A percentile compares a stretch with the other conserved stretches of the same genome.
phyloP scores from a whole-genome alignment of 192 early-diverging fungal genomes.

The Coemansia sp. region DNA sequence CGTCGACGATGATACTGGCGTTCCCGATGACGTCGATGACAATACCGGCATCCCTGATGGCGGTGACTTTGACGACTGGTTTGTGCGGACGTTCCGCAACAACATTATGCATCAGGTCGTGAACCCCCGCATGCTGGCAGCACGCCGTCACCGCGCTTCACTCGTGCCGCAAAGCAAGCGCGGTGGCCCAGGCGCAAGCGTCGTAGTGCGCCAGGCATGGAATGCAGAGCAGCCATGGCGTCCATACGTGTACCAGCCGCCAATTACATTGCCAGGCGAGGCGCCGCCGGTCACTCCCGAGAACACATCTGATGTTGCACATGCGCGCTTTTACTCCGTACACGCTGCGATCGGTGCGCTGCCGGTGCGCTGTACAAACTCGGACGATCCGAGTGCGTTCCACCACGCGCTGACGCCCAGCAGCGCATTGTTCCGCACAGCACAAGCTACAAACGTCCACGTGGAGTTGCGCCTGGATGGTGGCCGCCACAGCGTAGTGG shows the following conservation, averaged over 20 bases:
- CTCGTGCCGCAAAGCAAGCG: neutral
- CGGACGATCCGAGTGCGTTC: slow-evolving; percentile 31
- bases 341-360: slow-evolving; percentile 20
- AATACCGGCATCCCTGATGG: neutral
- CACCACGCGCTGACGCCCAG: slow-evolving; percentile 28
- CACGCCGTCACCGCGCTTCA: slow-evolving; percentile 1
- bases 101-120: slow-evolving; percentile 1
- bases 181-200: slow-evolving; percentile 5
- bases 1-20: neutral
- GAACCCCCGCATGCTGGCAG: neutral
- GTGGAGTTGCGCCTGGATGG: slow-evolving; percentile 26
- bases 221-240: slow-evolving; percentile 23
- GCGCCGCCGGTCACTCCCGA: neutral
- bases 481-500: slow-evolving; percentile 28
- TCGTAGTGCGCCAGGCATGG: slow-evolving; percentile 43
- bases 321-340: slow-evolving; percentile 14
- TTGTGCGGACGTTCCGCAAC: slow-evolving; percentile 10
- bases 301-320: neutral
- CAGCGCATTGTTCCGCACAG: slow-evolving; percentile 20
- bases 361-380: slow-evolving; percentile 24
- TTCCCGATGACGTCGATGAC: slow-evolving; percentile 3
- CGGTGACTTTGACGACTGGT: slow-evolving; percentile 21
- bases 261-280: neutral
- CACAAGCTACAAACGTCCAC: slow-evolving; percentile 31
- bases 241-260: slow-evolving; percentile 39